phyloP scores from a whole-genome alignment of 2,329 filamentous ascomycete genomes.

The Cladosporium phlei region DNA sequence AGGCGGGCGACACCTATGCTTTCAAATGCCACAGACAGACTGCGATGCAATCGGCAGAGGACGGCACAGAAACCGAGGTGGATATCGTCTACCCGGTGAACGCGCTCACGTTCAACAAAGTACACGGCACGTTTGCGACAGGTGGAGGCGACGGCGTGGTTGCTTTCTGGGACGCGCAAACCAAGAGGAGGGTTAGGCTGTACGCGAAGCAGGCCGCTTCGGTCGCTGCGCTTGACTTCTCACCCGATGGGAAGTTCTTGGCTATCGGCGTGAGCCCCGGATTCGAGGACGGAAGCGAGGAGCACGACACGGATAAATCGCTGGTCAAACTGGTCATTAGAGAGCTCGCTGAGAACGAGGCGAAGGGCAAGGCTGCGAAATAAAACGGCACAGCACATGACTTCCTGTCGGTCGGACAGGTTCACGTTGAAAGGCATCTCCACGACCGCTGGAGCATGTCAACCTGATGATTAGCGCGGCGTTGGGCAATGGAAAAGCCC shows the following conservation, averaged over 20 bases:
- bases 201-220: conserved; percentile 80
- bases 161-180: conserved; percentile 87
- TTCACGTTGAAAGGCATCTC: too few species aligned
- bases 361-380: conserved; percentile 76
- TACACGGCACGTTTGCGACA: conserved; percentile 78
- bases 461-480: conserved; percentile 11
- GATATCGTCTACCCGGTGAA: conserved; percentile 92
- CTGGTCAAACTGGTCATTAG: conserved; percentile 71
- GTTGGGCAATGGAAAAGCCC: conserved; percentile 1
- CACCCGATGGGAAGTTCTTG: conserved; percentile 68
- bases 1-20: conserved; percentile 89
- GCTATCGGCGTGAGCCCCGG: conserved; percentile 79
- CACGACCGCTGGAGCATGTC: not conserved
- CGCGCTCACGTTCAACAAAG: conserved; percentile 79
- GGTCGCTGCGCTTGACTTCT: conserved; percentile 73
- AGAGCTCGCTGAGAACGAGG: conserved; percentile 81
- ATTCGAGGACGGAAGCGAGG: conserved; percentile 82
- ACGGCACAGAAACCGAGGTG: conserved; percentile 48
- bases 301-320: conserved; percentile 66
- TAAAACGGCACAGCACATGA: not conserved
- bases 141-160: conserved; percentile 88
- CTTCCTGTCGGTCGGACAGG: too few species aligned
- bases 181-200: conserved; percentile 82
- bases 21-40: conserved; percentile 96
- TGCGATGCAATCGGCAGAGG: conserved; percentile 45